A percentile compares a stretch with the other conserved stretches of the same genome.
Conservation (phyloP, 108 stramenopile genomes). For the Bacterosira constricta region DNA sequence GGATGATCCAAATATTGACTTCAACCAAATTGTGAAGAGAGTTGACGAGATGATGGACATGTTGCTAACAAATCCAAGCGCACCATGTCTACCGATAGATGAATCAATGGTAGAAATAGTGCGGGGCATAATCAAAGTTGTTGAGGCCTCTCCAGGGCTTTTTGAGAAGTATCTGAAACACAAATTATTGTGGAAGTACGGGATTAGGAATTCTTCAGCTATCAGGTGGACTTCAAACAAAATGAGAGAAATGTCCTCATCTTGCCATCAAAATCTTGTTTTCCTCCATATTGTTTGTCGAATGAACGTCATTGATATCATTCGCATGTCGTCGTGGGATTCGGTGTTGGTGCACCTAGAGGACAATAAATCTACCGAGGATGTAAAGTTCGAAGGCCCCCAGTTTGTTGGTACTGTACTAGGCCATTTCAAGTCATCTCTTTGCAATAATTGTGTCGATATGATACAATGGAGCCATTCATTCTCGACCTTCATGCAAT, state of each 20-base stretch:
- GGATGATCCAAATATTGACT: no score
- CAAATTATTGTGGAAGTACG: constrained; percentile 9
- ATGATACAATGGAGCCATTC: constrained; percentile 12
- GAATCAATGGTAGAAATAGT: no score
- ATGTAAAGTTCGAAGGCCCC: no score
- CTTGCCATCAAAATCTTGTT: neutral
- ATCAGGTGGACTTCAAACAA: neutral
- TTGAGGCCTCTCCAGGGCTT: neutral
- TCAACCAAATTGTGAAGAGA: no score
- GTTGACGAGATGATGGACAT: no score
- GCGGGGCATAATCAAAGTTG: neutral
- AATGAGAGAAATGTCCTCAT: neutral
- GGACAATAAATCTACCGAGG: no score
- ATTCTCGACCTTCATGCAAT: constrained; percentile 17
- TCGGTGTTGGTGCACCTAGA: neutral
- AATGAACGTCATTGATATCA: constrained; percentile 1
- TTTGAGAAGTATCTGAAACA: constrained; percentile 11
- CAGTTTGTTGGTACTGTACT: no score
- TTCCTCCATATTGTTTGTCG: constrained; percentile 21
- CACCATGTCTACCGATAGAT: no score
- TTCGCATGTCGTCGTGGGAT: constrained; percentile 20
- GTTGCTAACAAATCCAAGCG: no score
- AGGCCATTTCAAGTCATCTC: no score
- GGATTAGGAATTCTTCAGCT: neutral
- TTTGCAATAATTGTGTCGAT: neutral